Percentiles rank a stretch among this genome's conserved stretches.
phyloP scores from a whole-genome alignment of 176 grass and related monocot genomes.

The Oropetium thomaeum region DNA sequence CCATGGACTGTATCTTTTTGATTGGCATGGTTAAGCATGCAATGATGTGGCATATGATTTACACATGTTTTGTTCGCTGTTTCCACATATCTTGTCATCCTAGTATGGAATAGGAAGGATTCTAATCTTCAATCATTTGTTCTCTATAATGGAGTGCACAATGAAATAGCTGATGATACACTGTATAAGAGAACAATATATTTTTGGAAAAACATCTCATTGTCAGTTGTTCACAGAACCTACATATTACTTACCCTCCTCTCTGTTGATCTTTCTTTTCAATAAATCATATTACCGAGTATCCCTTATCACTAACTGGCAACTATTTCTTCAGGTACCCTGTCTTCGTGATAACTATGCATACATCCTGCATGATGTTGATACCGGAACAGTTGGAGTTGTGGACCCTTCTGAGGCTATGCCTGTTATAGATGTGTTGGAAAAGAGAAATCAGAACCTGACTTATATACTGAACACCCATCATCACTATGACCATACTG shows the following conservation, averaged over 20 bases:
- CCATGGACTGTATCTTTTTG: slow-evolving; percentile 3
- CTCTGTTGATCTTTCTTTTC: slow-evolving; percentile 11
- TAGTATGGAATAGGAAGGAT: neutral
- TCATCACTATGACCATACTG: slow-evolving; percentile 98
- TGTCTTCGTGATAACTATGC: slow-evolving; percentile 98
- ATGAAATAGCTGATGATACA: neutral
- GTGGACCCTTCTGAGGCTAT: slow-evolving; percentile 95
- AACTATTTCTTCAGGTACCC: slow-evolving; percentile 61
- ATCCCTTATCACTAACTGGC: slow-evolving; percentile 7
- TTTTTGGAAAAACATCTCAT: neutral
- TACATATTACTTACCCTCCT: neutral
- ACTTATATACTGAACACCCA: slow-evolving; percentile 99
- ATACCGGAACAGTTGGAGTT: slow-evolving; percentile 97
- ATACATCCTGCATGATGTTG: slow-evolving; percentile 89
- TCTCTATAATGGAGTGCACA: neutral
- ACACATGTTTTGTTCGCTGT: neutral
- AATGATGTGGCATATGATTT: slow-evolving; percentile 11
- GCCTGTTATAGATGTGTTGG: slow-evolving; percentile 80
- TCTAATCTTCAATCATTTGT: neutral
- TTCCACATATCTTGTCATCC: neutral
- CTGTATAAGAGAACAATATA: neutral
- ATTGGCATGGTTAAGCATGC: neutral
- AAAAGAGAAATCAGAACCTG: slow-evolving; percentile 95
- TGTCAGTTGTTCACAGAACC: neutral
- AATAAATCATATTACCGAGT: neutral